Conservation (phyloP, 805 yeast genomes). For the Starmerella floricola region DNA sequence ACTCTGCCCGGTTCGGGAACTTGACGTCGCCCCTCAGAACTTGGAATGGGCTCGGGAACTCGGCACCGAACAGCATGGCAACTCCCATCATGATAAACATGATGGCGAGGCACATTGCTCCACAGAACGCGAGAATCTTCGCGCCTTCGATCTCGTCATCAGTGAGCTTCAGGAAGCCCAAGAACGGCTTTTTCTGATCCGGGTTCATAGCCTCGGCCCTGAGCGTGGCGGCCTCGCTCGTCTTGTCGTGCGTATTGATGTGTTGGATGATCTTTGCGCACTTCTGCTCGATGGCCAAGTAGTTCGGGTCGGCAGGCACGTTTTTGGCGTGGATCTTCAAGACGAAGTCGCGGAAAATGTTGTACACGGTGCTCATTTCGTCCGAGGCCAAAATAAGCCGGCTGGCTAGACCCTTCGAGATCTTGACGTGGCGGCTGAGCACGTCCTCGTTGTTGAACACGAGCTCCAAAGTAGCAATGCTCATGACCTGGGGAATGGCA, state of each 20-base stretch:
- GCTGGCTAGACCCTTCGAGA: constrained; percentile 81
- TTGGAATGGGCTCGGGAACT: constrained; percentile 11
- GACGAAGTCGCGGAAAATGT: constrained; percentile 63
- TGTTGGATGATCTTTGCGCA: constrained; percentile 85
- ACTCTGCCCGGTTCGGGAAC: neutral
- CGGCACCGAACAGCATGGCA: constrained; percentile 19
- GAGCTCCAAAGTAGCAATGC: constrained; percentile 82
- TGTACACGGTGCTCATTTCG: constrained; percentile 61
- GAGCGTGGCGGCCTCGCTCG: constrained; percentile 12
- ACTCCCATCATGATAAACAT: constrained; percentile 18
- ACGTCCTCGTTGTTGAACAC: constrained; percentile 72
- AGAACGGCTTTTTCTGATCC: neutral
- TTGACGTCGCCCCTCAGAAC: constrained; percentile 8
- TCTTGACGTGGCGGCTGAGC: constrained; percentile 62
- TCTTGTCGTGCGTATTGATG: constrained; percentile 40
- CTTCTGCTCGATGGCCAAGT: constrained; percentile 65
- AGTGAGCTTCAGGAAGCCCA: constrained; percentile 1
- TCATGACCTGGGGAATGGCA: constrained; percentile 98
- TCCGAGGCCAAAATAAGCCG: constrained; percentile 59
- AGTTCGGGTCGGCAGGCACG: constrained; percentile 73
- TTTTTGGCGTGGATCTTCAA: constrained; percentile 69
- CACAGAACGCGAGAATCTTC: constrained; percentile 13
- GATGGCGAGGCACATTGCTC: constrained; percentile 4
- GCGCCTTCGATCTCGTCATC: constrained; percentile 15
- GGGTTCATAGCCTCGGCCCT: constrained; percentile 3